These are phyloP conservation scores for Alternaria rosae DNA, from an alignment of 2,329 filamentous ascomycete genomes.

Conservation along the genomic window DNA sequence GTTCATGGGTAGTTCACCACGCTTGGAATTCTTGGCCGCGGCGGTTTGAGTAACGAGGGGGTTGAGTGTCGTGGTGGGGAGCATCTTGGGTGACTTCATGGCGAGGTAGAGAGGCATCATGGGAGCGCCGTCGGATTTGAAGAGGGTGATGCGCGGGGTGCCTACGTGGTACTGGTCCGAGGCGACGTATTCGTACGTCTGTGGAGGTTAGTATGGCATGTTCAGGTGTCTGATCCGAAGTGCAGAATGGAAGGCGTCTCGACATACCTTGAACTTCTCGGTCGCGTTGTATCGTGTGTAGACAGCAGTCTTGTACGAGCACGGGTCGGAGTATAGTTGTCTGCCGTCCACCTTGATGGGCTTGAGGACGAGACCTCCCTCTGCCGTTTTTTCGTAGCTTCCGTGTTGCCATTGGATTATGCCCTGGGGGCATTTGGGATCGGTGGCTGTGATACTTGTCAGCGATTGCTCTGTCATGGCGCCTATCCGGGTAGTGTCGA, in stretches of 20 bases:
- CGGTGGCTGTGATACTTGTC: conserved; percentile 56
- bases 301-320: conserved; percentile 60
- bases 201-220: neutral
- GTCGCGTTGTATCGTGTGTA: conserved; percentile 74
- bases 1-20: conserved; percentile 49
- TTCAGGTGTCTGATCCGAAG: neutral
- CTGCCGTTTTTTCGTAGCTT: conserved; percentile 62
- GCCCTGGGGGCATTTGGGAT: conserved; percentile 68
- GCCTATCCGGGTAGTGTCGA: neutral
- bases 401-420: conserved; percentile 80
- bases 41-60: conserved; percentile 53
- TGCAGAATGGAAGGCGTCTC: neutral
- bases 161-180: conserved; percentile 66
- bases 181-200: conserved; percentile 55
- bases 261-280: conserved; percentile 66
- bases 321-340: conserved; percentile 71
- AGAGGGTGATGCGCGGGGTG: conserved; percentile 69
- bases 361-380: conserved; percentile 66
- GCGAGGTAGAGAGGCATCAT: conserved; percentile 73
- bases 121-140: conserved; percentile 68
- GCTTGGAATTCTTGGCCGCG: conserved; percentile 49
- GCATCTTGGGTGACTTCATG: conserved; percentile 70
- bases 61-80: conserved; percentile 72
- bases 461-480: conserved; percentile 16
- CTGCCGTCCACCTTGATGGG: conserved; percentile 73